A percentile compares a stretch with the other conserved stretches of the same genome.
These are phyloP conservation scores for Aspergillus uvarum DNA, from an alignment of 2,329 filamentous ascomycete species.

Conservation along the genomic window DNA sequence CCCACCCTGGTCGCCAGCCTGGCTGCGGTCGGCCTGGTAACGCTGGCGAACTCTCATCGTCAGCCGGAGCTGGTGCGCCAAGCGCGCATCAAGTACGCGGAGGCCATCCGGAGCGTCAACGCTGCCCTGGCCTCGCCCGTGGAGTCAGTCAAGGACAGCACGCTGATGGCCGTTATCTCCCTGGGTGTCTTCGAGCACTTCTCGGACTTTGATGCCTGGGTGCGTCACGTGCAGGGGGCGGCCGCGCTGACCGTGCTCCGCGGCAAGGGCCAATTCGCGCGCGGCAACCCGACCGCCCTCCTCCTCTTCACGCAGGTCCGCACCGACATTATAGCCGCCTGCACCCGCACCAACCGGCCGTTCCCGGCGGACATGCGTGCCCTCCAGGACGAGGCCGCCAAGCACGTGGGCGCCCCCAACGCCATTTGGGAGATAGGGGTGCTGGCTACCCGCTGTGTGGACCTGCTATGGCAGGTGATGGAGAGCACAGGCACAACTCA, in stretches of 20 bases:
- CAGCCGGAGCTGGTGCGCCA: conserved; percentile 20
- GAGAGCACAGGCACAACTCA: conserved; percentile 1
- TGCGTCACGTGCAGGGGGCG: conserved; percentile 26
- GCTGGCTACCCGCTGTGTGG: conserved; percentile 15
- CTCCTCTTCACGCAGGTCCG: conserved; percentile 29
- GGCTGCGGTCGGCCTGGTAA: conserved; percentile 28
- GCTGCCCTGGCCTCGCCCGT: conserved; percentile 21
- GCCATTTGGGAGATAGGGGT: conserved; percentile 21
- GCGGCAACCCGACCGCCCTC: conserved; percentile 6
- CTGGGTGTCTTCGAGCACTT: conserved; percentile 29
- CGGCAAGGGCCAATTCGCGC: conserved; percentile 25
- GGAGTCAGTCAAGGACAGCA: conserved; percentile 27
- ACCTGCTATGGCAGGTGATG: conserved; percentile 11
- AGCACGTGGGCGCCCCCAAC: conserved; percentile 11
- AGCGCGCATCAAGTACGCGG: conserved; percentile 26
- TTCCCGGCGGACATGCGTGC: conserved; percentile 20
- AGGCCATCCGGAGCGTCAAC: conserved; percentile 26
- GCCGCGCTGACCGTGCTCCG: conserved; percentile 24
- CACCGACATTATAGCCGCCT: conserved; percentile 22
- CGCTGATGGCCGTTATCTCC: conserved; percentile 29
- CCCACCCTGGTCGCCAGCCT: conserved; percentile 25
- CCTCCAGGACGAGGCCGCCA: conserved; percentile 23
- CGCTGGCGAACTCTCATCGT: conserved; percentile 24
- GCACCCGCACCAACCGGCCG: conserved; percentile 14
- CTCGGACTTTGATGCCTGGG: conserved; percentile 23